phyloP scores from a whole-genome alignment of 2,329 filamentous ascomycete genomes.

The Penicillium hesseltinei region DNA sequence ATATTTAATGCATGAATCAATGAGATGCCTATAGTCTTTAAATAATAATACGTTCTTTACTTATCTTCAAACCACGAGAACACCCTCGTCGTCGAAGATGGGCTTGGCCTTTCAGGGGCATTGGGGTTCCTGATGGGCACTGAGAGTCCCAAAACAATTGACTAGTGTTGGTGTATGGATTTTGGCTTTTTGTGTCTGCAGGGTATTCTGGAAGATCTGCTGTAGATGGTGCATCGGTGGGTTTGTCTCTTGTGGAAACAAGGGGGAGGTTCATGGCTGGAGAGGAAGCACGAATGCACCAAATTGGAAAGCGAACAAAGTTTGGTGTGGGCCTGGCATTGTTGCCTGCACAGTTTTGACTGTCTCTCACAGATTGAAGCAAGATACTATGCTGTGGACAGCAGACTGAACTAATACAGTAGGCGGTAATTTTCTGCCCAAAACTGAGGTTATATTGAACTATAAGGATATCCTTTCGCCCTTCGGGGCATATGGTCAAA shows the following conservation, averaged over 20 bases:
- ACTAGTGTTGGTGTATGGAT: background rate
- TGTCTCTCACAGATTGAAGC: background rate
- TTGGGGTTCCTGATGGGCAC: background rate
- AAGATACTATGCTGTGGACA: background rate
- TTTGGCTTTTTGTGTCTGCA: too few species aligned
- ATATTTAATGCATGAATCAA: constrained; percentile 1
- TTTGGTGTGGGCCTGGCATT: background rate
- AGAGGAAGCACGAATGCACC: background rate
- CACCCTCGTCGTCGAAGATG: background rate
- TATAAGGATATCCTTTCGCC: constrained; percentile 17
- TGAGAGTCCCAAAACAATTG: too few species aligned
- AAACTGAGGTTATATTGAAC: too few species aligned
- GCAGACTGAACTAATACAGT: background rate
- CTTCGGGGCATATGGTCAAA: constrained; percentile 60
- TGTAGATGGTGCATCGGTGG: background rate
- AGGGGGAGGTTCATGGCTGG: background rate
- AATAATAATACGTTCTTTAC: background rate
- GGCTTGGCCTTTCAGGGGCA: too few species aligned
- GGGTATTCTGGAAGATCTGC: background rate
- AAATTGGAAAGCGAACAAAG: background rate
- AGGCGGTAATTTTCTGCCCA: background rate
- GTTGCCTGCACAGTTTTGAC: background rate
- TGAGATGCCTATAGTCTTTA: background rate
- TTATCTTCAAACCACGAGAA: background rate
- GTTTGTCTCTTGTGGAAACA: background rate